phyloP scores from a whole-genome alignment of 345 rosid genomes.

The Firmiana major region DNA sequence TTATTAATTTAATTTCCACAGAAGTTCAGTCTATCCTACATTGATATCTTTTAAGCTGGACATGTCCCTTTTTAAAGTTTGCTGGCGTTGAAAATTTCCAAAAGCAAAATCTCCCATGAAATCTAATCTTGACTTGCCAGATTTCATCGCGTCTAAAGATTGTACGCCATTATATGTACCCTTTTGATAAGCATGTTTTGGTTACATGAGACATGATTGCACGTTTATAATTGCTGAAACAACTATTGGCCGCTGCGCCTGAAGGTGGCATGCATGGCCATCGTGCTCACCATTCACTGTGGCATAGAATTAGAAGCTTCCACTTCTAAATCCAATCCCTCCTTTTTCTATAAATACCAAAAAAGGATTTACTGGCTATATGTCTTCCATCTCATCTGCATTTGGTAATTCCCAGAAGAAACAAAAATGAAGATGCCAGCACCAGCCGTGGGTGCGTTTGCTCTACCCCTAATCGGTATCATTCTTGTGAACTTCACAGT shows the following conservation, averaged over 20 bases:
- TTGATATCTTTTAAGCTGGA: not conserved
- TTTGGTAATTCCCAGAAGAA: not conserved
- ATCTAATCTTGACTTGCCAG: not conserved
- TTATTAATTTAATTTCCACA: not conserved
- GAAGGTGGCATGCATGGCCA: not conserved
- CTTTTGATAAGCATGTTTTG: not conserved
- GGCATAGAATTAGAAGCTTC: not conserved
- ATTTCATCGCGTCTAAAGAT: not conserved
- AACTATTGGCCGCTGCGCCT: not conserved
- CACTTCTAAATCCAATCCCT: not conserved
- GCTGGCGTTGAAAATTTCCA: conserved; percentile 1
- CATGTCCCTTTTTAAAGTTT: not conserved
- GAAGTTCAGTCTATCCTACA: not conserved
- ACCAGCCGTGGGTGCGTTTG: conserved; percentile 15
- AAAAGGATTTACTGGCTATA: not conserved
- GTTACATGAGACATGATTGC: not conserved
- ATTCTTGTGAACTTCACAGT: conserved; percentile 31
- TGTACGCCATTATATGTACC: not conserved
- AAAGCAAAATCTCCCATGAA: not conserved
- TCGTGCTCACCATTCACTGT: conserved; percentile 1
- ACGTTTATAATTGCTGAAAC: not conserved
- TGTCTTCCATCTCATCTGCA: not conserved
- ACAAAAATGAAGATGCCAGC: conserved; percentile 16
- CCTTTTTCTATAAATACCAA: not conserved
- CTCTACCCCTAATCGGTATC: conserved; percentile 18